Base-by-base conservation (phyloP, 345 rosid species). In the Rhodomyrtus tomentosa region DNA sequence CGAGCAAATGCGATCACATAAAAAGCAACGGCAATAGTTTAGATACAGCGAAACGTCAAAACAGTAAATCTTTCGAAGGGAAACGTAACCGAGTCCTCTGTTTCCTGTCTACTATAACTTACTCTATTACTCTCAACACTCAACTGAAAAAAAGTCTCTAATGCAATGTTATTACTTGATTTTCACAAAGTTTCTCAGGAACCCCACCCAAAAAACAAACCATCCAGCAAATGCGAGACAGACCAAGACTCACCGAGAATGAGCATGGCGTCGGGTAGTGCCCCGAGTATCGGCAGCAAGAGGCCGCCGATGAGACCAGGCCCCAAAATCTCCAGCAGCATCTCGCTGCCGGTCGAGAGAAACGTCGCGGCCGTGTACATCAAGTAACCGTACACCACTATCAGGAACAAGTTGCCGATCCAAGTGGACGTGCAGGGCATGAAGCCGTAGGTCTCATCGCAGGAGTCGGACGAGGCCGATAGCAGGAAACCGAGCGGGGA, bases 381-480 rank as follows among this genome's bases (percentile, higher is more conserved):
- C 16, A 91, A 53, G 84, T 88, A 91, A 3, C 93, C 93, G 29
- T 91, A 91, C 4, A 89, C 91, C 21, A 91, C 11, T 9, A 89
- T 91, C 85, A 91, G 82, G 84, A 91, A 91, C 50, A 86, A 6
- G 86, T 91, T 91, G 20, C 93, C 93, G 48, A 88, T 55, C 85
- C 81, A 87, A 0, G 90, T 88, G 56, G 84, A 55, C 15, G 91
- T 91, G 85, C 91, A 91, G 36, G 93, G 93, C 88, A 91, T 4
- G 89, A 91, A 91, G 22, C 93, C 93, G 86, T 91, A 91, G 49
- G 91, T 83, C 91, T 91, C 88, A 56, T 91, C 91, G 85, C 93
- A 91, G 25, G 90, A 27, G 53, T 86, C 89, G 51, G 50, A 52
- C 51, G 80, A 80, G 50, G 85, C 54, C 38, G 21, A n/a, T 48